Evolutionary conservation across 768 basidiomycete species (phyloP), one percentile per base, ranked within the genome.

Genomic region (Boletellus ananiceps): DNA sequence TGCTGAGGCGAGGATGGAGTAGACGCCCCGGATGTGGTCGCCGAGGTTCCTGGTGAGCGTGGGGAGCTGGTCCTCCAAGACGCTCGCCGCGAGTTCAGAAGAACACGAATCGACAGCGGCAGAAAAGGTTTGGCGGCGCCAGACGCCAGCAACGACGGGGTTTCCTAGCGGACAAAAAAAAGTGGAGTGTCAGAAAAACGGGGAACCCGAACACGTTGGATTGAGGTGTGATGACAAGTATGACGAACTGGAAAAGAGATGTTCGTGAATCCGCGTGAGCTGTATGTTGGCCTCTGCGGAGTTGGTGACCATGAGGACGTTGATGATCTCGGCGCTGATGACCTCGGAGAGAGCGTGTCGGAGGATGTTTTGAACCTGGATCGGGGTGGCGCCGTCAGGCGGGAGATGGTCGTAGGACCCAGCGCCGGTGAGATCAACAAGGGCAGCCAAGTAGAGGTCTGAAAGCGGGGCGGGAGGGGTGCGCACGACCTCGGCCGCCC

Each of bases 61-160:
- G 6, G 87, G 85, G 40, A 92, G 78, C 54, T 86, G 79, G 51
- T 92, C 91, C 16, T 70, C 64, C 39, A 93, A 74, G 61, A 92
- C 84, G 63, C 69, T 75, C 25, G 75, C 58, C 0, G 81, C 75
- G 78, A 89, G 86, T 44, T 85, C 83, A 6, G 82, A 78, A 0
- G 87, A 83, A 66, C 83, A 85, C 1, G 77, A 65, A 31, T 91
- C 88, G 45, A 93, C 86, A 4, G 90, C 88, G 0, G 90, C 90
- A 11, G 86, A 84, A 69, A 91, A 92, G 3, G 90, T 93, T 63
- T 93, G 90, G 11, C 89, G 80, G 19, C 91, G 81, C 91, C 91
- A 93, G 16, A 93, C 90, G 35, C 81, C 79, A 0, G 91, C 91
- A n/a, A 93, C 88, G 4, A 88, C 83, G 12, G 91, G 84, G 60